Percentiles rank a stretch among this genome's conserved stretches.
Evolutionary conservation across 73 alveolate genomes (phyloP).

Genomic region (Paraurostyla sp.): DNA sequence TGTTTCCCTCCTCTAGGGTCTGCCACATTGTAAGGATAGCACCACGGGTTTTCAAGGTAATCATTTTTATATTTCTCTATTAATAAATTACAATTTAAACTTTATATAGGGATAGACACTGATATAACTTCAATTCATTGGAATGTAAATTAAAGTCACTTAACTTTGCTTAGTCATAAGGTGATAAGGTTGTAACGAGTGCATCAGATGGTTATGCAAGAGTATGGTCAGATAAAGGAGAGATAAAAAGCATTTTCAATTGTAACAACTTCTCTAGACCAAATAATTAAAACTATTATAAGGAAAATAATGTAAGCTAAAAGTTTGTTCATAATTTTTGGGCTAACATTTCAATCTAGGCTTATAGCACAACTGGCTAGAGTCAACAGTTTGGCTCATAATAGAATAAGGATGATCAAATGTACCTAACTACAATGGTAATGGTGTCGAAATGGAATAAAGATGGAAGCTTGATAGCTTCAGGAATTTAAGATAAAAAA

Average conservation of each 20-base stretch:
- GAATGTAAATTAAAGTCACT: conserved; percentile 31
- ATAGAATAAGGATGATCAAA: not conserved
- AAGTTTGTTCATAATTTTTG: no score
- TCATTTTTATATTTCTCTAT: not conserved
- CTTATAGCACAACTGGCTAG: no score
- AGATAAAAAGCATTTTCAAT: conserved; percentile 39
- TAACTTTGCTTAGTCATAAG: not conserved
- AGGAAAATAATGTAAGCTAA: no score
- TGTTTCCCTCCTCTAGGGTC: conserved; percentile 5
- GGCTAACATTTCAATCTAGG: no score
- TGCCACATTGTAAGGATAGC: conserved; percentile 31
- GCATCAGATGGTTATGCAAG: conserved; percentile 72
- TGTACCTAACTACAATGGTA: not conserved
- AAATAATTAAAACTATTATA: not conserved
- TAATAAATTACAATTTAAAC: conserved; percentile 6
- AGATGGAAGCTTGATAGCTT: conserved; percentile 45
- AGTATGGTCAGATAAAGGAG: conserved; percentile 72
- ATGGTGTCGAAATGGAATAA: conserved; percentile 72
- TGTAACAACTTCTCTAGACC: not conserved
- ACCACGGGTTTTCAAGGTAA: conserved; percentile 5
- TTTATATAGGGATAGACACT: conserved; percentile 17
- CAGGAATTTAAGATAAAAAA: conserved; percentile 54
- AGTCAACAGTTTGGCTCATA: not conserved
- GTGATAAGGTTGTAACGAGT: conserved; percentile 61
- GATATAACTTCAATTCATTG: conserved; percentile 61